Percentiles rank a stretch among this genome's conserved stretches.
phyloP scores from a whole-genome alignment of 176 grass and related monocot species.

The Calamus simplicifolius region DNA sequence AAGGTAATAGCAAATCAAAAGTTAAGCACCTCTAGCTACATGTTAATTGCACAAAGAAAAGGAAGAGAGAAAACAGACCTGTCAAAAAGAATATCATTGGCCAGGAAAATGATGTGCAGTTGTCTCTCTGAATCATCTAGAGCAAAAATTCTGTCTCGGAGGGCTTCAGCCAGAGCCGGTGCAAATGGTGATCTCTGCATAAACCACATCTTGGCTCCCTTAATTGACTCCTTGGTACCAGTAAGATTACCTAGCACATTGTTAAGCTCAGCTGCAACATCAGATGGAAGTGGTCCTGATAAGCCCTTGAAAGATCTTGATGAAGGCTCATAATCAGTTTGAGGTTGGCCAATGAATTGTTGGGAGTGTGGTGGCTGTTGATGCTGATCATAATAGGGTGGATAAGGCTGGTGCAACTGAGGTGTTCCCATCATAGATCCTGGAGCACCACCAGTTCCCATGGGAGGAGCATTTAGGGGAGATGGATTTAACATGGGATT shows the following conservation, averaged over 20 bases:
- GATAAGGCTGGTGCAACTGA: slow-evolving; percentile 56
- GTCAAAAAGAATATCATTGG: slow-evolving; percentile 97
- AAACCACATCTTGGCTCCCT: slow-evolving; percentile 89
- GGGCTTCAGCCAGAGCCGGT: slow-evolving; percentile 68
- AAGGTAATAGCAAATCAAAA: too few species aligned
- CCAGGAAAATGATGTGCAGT: slow-evolving; percentile 89
- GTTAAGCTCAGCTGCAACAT: slow-evolving; percentile 80
- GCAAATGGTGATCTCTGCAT: slow-evolving; percentile 71
- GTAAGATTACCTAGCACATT: slow-evolving; percentile 59
- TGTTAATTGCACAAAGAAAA: background rate
- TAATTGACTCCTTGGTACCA: slow-evolving; percentile 96
- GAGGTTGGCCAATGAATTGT: slow-evolving; percentile 36
- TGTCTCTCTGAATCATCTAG: slow-evolving; percentile 86
- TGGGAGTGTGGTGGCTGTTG: slow-evolving; percentile 27
- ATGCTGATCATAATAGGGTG: slow-evolving; percentile 66
- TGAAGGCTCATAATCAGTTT: slow-evolving; percentile 43
- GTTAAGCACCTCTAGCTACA: too few species aligned
- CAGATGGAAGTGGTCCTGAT: slow-evolving; percentile 52
- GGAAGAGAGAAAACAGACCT: slow-evolving; percentile 32
- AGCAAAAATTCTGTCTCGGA: slow-evolving; percentile 70
- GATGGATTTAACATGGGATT: slow-evolving; percentile 22
- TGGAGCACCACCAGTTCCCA: slow-evolving; percentile 27
- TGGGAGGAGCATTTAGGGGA: slow-evolving; percentile 21
- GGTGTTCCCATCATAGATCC: slow-evolving; percentile 29
- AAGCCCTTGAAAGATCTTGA: slow-evolving; percentile 59